Base-by-base conservation (phyloP, 352 stramenopile species). In the Phytophthora cactorum region DNA sequence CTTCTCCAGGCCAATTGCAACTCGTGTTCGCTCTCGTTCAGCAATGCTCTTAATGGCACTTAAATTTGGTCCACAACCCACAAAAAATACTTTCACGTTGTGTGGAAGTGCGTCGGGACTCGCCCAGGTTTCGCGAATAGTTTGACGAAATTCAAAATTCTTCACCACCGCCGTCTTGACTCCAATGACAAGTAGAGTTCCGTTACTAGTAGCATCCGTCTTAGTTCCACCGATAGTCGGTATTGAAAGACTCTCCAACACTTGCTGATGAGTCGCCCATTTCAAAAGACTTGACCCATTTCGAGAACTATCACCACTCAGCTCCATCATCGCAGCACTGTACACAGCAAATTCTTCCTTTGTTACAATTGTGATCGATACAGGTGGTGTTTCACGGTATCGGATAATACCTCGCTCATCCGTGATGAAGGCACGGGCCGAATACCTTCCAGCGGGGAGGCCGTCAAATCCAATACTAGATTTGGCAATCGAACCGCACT, bases 51-150 rank as follows among this genome's bases (percentile, higher is more conserved):
- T 5, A 12, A 17, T 5, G 0, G 12, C 15, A 28, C 11, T 28
- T 12, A 72, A 12, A 25, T 17, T 22, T n/a, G 70, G 66, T 14
- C 4, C 22, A 43, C 78, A 87, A 3, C 78, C 79, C 3, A 85
- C 36, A 53, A 88, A 88, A 17, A 79, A 27, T 1, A 88, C 50
- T 47, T 66, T 63, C 3, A 79, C 59, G 7, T 68, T 59, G 0
- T 17, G 25, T 8, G 59, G 55, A 3, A 83, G 60, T 4, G 11
- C 14, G 22, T 27, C 15, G 32, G 27, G 41, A 36, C 43, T 74
- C 2, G 60, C 68, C 80, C 82, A 89, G 2, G 82, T 89, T 29
- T 75, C 38, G 34, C 78, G 75, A 53, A 84, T 78, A 7, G 61
- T 71, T 49, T 80, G 74, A 15, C 76, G 71, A 12, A 41, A 38